These are phyloP conservation scores for Solanum pimpinellifolium DNA, from an alignment of 257 asterid species.

Conservation along the genomic window DNA sequence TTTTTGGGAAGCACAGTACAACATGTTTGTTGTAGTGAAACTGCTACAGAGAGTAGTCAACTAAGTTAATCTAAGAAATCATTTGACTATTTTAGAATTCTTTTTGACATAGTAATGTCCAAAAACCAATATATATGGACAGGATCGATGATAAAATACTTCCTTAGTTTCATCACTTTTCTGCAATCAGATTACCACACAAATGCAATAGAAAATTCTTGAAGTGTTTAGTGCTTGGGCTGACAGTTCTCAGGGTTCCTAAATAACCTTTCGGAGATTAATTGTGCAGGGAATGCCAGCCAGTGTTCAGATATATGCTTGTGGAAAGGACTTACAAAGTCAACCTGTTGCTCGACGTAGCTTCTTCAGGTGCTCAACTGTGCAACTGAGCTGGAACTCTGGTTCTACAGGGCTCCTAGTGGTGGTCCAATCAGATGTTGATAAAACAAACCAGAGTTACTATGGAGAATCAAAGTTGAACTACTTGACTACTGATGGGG, in stretches of 20 bases:
- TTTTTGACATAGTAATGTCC: not conserved
- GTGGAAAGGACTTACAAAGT: constrained; percentile 64
- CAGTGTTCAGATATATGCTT: constrained; percentile 69
- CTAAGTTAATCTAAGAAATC: not conserved
- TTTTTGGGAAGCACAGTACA: not conserved
- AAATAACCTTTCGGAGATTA: not conserved
- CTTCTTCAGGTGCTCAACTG: constrained; percentile 90
- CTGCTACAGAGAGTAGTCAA: not conserved
- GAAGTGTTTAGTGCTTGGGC: not conserved
- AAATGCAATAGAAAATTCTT: not conserved
- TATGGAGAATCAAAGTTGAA: constrained; percentile 88
- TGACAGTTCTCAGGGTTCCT: not conserved
- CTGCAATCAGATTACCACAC: not conserved
- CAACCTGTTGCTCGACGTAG: constrained; percentile 82
- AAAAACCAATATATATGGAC: not conserved
- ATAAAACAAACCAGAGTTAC: constrained; percentile 97
- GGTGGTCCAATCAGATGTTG: constrained; percentile 93
- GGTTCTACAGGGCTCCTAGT: constrained; percentile 83
- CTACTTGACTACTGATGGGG: constrained; percentile 92
- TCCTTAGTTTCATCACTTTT: not conserved
- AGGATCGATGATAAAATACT: not conserved
- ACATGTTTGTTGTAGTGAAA: not conserved
- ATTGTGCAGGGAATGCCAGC: constrained; percentile 92
- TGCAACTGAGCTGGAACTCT: constrained; percentile 74
- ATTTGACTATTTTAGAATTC: not conserved